Evolutionary conservation across 345 rosid genomes (phyloP).

Genomic region (Rhizophora apiculata): DNA sequence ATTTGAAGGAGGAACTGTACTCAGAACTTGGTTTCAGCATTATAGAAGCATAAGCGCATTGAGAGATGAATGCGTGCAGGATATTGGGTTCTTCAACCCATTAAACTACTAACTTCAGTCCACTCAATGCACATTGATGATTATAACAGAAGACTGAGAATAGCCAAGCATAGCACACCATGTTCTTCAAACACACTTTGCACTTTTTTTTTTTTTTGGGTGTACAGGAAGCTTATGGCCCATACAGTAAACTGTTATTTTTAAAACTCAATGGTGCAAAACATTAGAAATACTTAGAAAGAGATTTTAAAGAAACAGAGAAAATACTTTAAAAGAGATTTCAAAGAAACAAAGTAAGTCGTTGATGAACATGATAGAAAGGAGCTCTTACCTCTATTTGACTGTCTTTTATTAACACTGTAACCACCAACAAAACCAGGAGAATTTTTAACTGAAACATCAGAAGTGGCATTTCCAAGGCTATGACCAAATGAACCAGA

Average conservation of each 20-base stretch:
- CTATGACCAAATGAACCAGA: conserved; percentile 52
- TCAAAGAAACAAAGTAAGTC: conserved; percentile 8
- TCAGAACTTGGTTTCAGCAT: too few species aligned
- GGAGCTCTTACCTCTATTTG: conserved; percentile 57
- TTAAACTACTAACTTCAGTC: too few species aligned
- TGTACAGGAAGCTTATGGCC: too few species aligned
- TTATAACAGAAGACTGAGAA: too few species aligned
- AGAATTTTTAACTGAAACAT: conserved; percentile 49
- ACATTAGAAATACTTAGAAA: background rate
- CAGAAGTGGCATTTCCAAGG: conserved; percentile 41
- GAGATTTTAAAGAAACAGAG: conserved; percentile 5
- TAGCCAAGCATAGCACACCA: too few species aligned
- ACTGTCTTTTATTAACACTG: conserved; percentile 61
- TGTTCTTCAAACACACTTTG: too few species aligned
- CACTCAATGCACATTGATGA: too few species aligned
- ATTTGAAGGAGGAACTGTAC: too few species aligned
- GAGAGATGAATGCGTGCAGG: too few species aligned
- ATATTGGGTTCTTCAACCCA: too few species aligned
- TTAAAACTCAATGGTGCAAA: background rate
- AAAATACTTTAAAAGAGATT: background rate
- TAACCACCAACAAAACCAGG: conserved; percentile 67
- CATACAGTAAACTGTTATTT: background rate
- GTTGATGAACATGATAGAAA: conserved; percentile 1
- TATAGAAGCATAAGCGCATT: too few species aligned
- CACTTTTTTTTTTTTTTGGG: too few species aligned